Percentiles rank a stretch among this genome's conserved stretches.
These are phyloP conservation scores for Bipolaris oryzae DNA, from an alignment of 2,329 filamentous ascomycete genomes.

Conservation along the genomic window DNA sequence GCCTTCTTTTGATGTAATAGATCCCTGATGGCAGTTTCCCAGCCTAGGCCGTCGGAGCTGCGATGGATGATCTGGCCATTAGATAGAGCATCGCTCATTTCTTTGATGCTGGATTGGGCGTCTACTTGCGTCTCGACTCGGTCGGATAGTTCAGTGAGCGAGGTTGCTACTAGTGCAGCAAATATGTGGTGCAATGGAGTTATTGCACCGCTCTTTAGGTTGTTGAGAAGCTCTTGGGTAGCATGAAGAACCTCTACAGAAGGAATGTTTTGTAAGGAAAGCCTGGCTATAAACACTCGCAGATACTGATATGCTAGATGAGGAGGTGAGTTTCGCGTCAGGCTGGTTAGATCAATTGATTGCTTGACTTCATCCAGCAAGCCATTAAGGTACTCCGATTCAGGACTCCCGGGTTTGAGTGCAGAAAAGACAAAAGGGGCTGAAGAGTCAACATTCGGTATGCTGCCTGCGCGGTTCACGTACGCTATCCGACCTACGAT, in stretches of 20 bases:
- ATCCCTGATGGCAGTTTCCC: constrained; percentile 45
- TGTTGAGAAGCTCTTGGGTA: constrained; percentile 39
- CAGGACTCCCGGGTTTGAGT: constrained; percentile 33
- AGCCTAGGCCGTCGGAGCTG: constrained; percentile 39
- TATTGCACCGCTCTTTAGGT: constrained; percentile 33
- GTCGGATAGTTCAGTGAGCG: constrained; percentile 43
- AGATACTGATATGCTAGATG: constrained; percentile 47
- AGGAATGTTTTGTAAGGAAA: constrained; percentile 27
- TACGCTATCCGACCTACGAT: constrained; percentile 41
- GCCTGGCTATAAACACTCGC: constrained; percentile 41
- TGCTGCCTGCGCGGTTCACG: constrained; percentile 36
- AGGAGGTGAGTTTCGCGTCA: constrained; percentile 39
- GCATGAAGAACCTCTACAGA: constrained; percentile 35
- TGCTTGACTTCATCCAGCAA: constrained; percentile 41
- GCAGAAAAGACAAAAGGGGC: constrained; percentile 37
- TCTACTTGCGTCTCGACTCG: constrained; percentile 45
- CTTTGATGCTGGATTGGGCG: constrained; percentile 44
- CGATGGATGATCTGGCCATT: constrained; percentile 43
- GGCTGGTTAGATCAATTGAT: constrained; percentile 38
- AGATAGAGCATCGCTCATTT: constrained; percentile 42
- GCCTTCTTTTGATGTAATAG: constrained; percentile 39
- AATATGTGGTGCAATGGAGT: constrained; percentile 47
- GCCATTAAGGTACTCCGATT: constrained; percentile 37
- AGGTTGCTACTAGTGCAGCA: constrained; percentile 44
- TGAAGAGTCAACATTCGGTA: constrained; percentile 39